Conservation (phyloP, 441 rosid genomes). For the Brassica hybrid region DNA sequence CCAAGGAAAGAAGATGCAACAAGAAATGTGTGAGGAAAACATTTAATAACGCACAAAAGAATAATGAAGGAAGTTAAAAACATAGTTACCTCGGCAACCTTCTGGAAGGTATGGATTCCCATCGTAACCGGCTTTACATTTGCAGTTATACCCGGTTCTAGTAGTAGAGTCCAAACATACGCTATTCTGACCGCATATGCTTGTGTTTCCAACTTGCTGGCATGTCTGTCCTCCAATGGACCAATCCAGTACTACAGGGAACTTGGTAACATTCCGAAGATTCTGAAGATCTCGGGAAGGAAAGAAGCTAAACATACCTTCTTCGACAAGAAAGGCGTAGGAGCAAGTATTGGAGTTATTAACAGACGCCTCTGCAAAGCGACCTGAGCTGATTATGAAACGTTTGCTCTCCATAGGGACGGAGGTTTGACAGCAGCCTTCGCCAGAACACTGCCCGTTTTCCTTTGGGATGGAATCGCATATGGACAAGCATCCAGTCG, state of each 20-base stretch:
- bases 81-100: slow-evolving; percentile 42
- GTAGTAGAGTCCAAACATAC: background rate
- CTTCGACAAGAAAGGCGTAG: background rate
- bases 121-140: background rate
- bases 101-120: slow-evolving; percentile 13
- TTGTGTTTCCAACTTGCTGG: background rate
- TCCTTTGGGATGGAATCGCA: background rate
- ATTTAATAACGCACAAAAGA: no score
- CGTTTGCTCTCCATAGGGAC: background rate
- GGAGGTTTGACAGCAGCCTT: background rate
- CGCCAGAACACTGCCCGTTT: background rate
- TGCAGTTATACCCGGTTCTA: background rate
- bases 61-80: no score
- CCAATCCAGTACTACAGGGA: slow-evolving; percentile 11
- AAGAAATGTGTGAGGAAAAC: background rate
- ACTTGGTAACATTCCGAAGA: background rate
- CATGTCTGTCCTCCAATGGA: background rate
- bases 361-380: background rate
- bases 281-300: background rate
- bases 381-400: background rate
- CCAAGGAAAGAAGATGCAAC: background rate
- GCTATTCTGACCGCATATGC: background rate
- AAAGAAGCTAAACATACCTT: background rate
- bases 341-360: background rate
- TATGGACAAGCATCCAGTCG: background rate